Conservation (phyloP, 2,329 filamentous ascomycete species). For the Calonectria honghensis region DNA sequence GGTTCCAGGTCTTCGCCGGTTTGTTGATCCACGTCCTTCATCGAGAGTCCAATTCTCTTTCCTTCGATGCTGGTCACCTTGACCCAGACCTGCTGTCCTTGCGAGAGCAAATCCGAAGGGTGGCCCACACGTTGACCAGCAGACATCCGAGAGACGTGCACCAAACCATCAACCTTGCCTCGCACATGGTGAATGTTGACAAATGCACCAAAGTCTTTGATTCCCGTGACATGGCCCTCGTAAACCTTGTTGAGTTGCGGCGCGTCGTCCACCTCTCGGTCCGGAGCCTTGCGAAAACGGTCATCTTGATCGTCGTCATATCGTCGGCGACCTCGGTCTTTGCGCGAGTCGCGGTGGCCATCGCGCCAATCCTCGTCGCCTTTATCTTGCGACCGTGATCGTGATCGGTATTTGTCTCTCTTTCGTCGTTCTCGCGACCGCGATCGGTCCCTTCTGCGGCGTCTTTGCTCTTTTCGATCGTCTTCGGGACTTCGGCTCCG, state of each 20-base stretch:
- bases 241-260: constrained; percentile 92
- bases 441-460: constrained; percentile 64
- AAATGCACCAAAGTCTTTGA: constrained; percentile 97
- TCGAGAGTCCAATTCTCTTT: constrained; percentile 88
- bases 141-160: constrained; percentile 93
- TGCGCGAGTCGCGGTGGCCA: constrained; percentile 56
- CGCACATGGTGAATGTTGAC: constrained; percentile 91
- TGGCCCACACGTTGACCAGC: constrained; percentile 92
- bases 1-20: constrained; percentile 90
- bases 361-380: constrained; percentile 69
- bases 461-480: constrained; percentile 64
- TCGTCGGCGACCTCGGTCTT: constrained; percentile 62
- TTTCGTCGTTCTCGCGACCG: constrained; percentile 65
- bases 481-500: constrained; percentile 76
- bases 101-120: constrained; percentile 88
- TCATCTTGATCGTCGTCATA: constrained; percentile 71
- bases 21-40: constrained; percentile 97
- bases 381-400: constrained; percentile 62
- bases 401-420: constrained; percentile 60
- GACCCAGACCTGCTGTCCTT: constrained; percentile 90
- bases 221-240: constrained; percentile 89
- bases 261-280: constrained; percentile 85
- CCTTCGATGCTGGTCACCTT: constrained; percentile 93
- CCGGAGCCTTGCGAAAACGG: constrained; percentile 78
- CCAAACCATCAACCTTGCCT: constrained; percentile 93